A percentile compares a stretch with the other conserved stretches of the same genome.
phyloP scores from a whole-genome alignment of 108 stramenopile genomes.

The Tribonema minus region DNA sequence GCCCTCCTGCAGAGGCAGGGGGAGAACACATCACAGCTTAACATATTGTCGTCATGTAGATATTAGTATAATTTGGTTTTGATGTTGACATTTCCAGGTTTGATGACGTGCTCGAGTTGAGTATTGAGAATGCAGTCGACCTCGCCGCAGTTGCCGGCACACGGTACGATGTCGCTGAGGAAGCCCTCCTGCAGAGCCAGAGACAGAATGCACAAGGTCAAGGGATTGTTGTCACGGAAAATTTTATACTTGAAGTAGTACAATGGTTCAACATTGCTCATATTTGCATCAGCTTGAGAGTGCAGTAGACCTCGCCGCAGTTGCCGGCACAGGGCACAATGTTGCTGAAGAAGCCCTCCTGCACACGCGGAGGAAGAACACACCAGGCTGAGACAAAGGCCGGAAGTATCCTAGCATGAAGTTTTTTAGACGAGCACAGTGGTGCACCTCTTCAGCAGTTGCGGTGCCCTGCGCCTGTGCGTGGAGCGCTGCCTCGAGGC shows the following conservation, averaged over 20 bases:
- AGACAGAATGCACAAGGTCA: not conserved
- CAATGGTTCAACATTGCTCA: too few relatives aligned
- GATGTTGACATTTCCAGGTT: too few relatives aligned
- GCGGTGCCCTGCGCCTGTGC: not conserved
- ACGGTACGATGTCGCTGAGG: not conserved
- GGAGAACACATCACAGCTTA: too few relatives aligned
- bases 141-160: not conserved
- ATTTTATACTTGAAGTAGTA: too few relatives aligned
- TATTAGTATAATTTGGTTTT: too few relatives aligned
- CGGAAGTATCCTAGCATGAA: too few relatives aligned
- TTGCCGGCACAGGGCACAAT: not conserved
- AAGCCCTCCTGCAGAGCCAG: not conserved
- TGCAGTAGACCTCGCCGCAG: not conserved
- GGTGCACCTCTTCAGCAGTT: not conserved
- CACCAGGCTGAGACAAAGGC: too few relatives aligned
- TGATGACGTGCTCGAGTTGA: too few relatives aligned
- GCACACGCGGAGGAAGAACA: not conserved
- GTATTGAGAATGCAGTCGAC: not conserved
- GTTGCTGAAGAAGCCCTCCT: not conserved
- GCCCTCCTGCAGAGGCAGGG: not conserved
- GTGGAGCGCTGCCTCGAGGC: not conserved
- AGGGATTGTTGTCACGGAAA: too few relatives aligned
- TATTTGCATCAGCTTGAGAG: too few relatives aligned
- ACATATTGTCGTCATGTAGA: too few relatives aligned
- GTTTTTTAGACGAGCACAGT: not conserved